These are phyloP conservation scores for Oryza meyeriana DNA, from an alignment of 176 grass and related monocot species.

Conservation along the genomic window DNA sequence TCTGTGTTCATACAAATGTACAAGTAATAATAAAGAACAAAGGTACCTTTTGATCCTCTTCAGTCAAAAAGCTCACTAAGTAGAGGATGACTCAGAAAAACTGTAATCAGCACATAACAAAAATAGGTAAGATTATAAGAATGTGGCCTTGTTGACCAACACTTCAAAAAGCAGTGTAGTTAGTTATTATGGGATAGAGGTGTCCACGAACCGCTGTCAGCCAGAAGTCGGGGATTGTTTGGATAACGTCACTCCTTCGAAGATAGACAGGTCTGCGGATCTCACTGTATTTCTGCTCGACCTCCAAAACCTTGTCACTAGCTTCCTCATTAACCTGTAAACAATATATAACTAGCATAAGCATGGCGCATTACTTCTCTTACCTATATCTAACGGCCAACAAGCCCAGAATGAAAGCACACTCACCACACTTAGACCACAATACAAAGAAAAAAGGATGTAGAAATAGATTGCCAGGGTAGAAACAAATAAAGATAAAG, in stretches of 20 bases:
- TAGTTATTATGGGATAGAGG: not conserved
- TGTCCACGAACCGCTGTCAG: conserved; percentile 64
- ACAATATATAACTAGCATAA: conserved; percentile 21
- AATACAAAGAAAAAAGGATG: not conserved
- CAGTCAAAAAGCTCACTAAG: conserved; percentile 75
- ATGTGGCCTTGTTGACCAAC: conserved; percentile 1
- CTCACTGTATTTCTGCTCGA: conserved; percentile 96
- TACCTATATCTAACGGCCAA: not conserved
- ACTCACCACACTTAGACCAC: not conserved
- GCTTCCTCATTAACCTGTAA: conserved; percentile 92
- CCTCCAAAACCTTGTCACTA: conserved; percentile 88
- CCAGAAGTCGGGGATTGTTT: conserved; percentile 89
- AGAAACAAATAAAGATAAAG: not conserved
- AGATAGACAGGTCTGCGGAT: conserved; percentile 81
- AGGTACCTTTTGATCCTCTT: conserved; percentile 93
- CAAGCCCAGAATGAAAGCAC: too few relatives aligned
- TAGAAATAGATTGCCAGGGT: not conserved
- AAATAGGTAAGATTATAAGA: conserved; percentile 17
- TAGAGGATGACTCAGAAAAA: conserved; percentile 92
- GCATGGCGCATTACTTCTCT: not conserved
- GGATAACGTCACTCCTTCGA: conserved; percentile 76
- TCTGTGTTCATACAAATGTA: not conserved
- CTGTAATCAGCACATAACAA: conserved; percentile 41
- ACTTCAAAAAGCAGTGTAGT: not conserved
- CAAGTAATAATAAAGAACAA: not conserved